Base-by-base conservation (phyloP, 768 basidiomycete species). In the Mycena vulgaris region DNA sequence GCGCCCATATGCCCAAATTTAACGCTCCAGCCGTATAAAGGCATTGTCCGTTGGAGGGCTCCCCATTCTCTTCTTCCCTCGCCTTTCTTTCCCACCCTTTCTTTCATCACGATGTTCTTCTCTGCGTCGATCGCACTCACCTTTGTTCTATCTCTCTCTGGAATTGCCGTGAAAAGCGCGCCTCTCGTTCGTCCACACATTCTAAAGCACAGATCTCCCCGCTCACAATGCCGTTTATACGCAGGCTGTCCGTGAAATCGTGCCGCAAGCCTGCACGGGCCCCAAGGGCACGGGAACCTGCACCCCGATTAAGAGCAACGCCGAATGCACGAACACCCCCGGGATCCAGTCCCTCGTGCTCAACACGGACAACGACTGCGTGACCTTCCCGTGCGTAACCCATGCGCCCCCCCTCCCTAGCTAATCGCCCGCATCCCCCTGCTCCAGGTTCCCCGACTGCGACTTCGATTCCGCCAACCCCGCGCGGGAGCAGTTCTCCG, bases 281-380 rank as follows among this genome's bases (percentile, higher is more conserved):
- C 42, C 45, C 31, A 21, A 28, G n/a, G 42, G 42, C 33, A 25
- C 16, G 25, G 64, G 64, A 0, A 57, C 17, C 45, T 65, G 64
- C 47, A 65, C 31, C 56, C 64, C 64, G 19, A 30, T 65, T 40
- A 52, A 51, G 16, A 33, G 35, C 28, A 33, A n/a, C n/a, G n/a
- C 14, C 11, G 27, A 16, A 3, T 66, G 65, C 57, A 66, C 65
- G 19, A 59, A 52, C 57, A 66, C 57, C 27, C 65, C 65, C 10
- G 57, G 57, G 7, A 25, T 66, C 19, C 35, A n/a, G 23, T 59
- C 57, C 11, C 59, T 61, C 3, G 7, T 61, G 19, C 59, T 61
- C 45, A 61, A 48, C 45, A 14, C 28, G 33, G 59, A 61, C 28
- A 31, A 27, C 42, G 59, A 61, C 30, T 61, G 59, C 19, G 27